Conservation (phyloP, 805 yeast species). For the Starmerella sp. region DNA sequence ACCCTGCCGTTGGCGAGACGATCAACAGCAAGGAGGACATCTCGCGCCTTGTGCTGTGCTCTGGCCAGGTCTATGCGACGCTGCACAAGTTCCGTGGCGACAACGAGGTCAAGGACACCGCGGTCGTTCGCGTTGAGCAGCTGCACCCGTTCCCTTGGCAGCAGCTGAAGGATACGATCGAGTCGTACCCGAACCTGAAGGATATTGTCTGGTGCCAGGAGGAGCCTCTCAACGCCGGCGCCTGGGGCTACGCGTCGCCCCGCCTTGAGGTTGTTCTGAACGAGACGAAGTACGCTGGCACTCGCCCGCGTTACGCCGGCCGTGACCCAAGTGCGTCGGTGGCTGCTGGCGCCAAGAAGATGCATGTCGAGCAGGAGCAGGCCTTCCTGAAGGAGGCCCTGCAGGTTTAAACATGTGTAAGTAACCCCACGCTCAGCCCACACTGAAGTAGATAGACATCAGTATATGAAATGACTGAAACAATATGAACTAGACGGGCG, state of each 20-base stretch:
- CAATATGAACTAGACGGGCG: not conserved
- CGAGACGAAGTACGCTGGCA: conserved; percentile 58
- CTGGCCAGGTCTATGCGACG: conserved; percentile 94
- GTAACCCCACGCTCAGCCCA: not conserved
- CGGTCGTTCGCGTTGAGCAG: conserved; percentile 84
- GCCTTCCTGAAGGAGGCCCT: conserved; percentile 74
- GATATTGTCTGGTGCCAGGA: conserved; percentile 97
- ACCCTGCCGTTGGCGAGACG: conserved; percentile 67
- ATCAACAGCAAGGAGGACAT: conserved; percentile 72
- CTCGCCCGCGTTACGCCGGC: conserved; percentile 73
- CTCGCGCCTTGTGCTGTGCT: conserved; percentile 69
- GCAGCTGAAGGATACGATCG: conserved; percentile 73
- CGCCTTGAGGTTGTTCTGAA: conserved; percentile 66
- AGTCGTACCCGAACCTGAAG: conserved; percentile 67
- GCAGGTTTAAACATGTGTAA: conserved; percentile 1
- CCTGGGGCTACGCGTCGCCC: conserved; percentile 70
- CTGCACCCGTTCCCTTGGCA: conserved; percentile 98
- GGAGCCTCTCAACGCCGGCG: conserved; percentile 97
- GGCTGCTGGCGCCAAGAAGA: conserved; percentile 91
- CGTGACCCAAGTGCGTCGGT: conserved; percentile 97
- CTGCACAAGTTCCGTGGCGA: conserved; percentile 79
- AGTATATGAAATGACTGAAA: not conserved
- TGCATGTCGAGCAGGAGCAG: conserved; percentile 81
- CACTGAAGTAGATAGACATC: not conserved
- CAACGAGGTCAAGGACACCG: conserved; percentile 68